Evolutionary conservation across 2,329 filamentous ascomycete species (phyloP).

Genomic region (Knufia petricola): DNA sequence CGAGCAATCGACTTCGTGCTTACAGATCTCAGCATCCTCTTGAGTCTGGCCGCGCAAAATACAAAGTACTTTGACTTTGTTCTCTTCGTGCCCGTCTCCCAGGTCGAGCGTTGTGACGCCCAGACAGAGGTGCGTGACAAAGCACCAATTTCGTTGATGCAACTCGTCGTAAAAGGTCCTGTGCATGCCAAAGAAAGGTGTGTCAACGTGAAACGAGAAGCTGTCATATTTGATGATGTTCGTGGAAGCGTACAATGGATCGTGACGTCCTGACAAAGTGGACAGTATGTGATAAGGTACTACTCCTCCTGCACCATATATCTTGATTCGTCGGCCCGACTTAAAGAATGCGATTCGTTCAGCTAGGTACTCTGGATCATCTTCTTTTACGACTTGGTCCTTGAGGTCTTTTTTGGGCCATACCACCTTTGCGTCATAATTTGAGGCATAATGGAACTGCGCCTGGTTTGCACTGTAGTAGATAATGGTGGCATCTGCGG

Average conservation of each 20-base stretch:
- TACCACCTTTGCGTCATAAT: conserved; percentile 8
- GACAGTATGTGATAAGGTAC: conserved; percentile 12
- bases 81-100: conserved; percentile 12
- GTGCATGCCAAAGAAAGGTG: conserved; percentile 34
- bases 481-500: conserved; percentile 10
- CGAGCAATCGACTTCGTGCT: conserved; percentile 30
- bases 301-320: conserved; percentile 13
- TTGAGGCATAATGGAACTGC: conserved; percentile 8
- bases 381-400: background rate
- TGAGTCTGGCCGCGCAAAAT: conserved; percentile 29
- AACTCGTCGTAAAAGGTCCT: conserved; percentile 13
- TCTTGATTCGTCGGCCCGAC: conserved; percentile 14
- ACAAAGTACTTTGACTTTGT: conserved; percentile 30
- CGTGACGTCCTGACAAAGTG: conserved; percentile 13
- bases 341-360: conserved; percentile 14
- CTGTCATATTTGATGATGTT: conserved; percentile 5
- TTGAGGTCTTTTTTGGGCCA: conserved; percentile 1
- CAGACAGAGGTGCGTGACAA: conserved; percentile 33
- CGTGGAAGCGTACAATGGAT: conserved; percentile 21
- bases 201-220: conserved; percentile 30
- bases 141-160: conserved; percentile 22
- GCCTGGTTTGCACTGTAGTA: conserved; percentile 12
- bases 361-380: background rate
- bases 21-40: conserved; percentile 25
- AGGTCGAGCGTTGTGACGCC: conserved; percentile 29